Evolutionary conservation across 2,329 filamentous ascomycete genomes (phyloP), one percentile per base, ranked within the genome.

Genomic region (Pseudocercospora crystallina): DNA sequence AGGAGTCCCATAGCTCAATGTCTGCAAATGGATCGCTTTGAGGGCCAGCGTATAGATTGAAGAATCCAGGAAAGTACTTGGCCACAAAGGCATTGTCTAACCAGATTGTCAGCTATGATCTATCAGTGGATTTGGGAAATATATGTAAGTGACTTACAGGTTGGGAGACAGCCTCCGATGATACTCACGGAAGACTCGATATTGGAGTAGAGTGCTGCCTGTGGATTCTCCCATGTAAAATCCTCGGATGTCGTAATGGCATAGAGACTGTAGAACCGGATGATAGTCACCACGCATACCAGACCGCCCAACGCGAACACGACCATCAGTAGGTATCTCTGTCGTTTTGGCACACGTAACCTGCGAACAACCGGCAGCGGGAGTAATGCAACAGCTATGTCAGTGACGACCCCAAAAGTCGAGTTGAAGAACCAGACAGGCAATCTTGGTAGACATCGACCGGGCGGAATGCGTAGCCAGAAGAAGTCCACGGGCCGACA

Each of bases 281-380:
- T 44, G 1, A 44, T 15, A 0, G 42, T 32, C 9, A 44, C 42
- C 12, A 44, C 12, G 31, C 42, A 44, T 9, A 44, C 32, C 2
- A 35, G 29, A 44, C 30, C 31, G 9, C 42, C 42, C 8, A 44
- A 17, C 8, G 26, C 42, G 31, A 34, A 44, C 5, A 44, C 42
- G 5, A 56, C 60, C 47, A 63, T 64, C 14, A 68, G 47, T 5
- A 60, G 41, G 15, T 42, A 32, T 49, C 62, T 65, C 38, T 65
- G 61, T 29, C 51, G 59, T 37, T 40, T 57, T 2, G 53, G 49
- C n/a, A 68, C 48, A 12, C 61, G 55, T 10, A 68, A 48, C 0
- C 41, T 50, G 9, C 49, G 55, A 8, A 68, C 44, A 5, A 66
- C 61, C 3, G 62, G 65, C 46, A 68, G 62, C 1, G 66, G 66